Conservation (phyloP, 2,329 filamentous ascomycete genomes). For the Alternaria ventricosa region DNA sequence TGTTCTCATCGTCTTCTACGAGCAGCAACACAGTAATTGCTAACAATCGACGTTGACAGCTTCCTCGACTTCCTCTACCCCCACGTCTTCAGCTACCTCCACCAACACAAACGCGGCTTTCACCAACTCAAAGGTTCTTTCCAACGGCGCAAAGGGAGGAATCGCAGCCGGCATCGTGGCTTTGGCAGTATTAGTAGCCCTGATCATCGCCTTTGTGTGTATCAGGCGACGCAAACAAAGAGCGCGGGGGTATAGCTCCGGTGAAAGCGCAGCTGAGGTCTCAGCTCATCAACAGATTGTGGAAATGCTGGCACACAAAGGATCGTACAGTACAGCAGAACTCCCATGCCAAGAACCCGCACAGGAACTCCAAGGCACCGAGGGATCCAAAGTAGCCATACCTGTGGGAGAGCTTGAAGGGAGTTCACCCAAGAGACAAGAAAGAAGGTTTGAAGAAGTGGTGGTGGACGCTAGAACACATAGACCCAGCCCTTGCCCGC, state of each 20-base stretch:
- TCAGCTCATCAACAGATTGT: not conserved
- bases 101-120: not conserved
- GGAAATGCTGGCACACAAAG: not conserved
- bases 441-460: not conserved
- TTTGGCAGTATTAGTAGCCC: not conserved
- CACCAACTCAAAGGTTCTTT: not conserved
- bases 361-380: not conserved
- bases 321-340: not conserved
- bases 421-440: not conserved
- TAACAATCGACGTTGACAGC: not conserved
- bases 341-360: not conserved
- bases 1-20: not conserved
- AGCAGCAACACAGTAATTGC: not conserved
- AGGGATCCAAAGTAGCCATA: not conserved
- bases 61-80: not conserved
- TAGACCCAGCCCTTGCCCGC: not conserved
- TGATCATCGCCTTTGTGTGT: not conserved
- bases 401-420: not conserved
- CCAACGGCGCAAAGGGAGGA: not conserved
- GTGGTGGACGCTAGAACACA: not conserved
- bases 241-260: not conserved
- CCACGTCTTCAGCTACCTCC: not conserved
- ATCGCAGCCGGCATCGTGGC: not conserved
- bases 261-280: not conserved
- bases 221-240: not conserved